Conservation (phyloP, 805 yeast species). For the Ogataea minuta region DNA sequence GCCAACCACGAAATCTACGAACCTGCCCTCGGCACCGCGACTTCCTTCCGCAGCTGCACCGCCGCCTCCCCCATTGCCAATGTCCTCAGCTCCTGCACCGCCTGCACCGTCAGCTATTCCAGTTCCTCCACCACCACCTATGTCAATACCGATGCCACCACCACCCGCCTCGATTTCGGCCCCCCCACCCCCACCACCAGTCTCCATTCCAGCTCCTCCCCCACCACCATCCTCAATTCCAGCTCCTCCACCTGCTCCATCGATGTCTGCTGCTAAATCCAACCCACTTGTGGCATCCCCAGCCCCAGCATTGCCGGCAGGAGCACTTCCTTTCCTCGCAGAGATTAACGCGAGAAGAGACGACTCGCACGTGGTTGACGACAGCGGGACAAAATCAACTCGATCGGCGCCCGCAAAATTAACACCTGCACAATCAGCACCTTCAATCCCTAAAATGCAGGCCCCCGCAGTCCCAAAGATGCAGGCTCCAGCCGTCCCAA, state of each 20-base stretch:
- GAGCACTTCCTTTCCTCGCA: constrained; percentile 55
- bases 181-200: constrained; percentile 12
- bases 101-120: constrained; percentile 16
- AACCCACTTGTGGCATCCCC: constrained; percentile 32
- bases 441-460: constrained; percentile 2
- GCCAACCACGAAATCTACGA: constrained; percentile 13
- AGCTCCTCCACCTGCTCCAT: constrained; percentile 23
- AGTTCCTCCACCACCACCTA: constrained; percentile 22
- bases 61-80: constrained; percentile 21
- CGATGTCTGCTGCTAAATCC: too few relatives aligned
- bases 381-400: constrained; percentile 13
- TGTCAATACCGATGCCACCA: constrained; percentile 15
- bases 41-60: constrained; percentile 21
- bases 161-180: constrained; percentile 11
- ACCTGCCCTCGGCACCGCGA: constrained; percentile 22
- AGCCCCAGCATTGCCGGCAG: constrained; percentile 30
- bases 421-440: constrained; percentile 24
- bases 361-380: constrained; percentile 49
- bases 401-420: constrained; percentile 16
- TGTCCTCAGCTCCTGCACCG: constrained; percentile 19
- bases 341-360: constrained; percentile 56
- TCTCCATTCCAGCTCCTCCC: constrained; percentile 22
- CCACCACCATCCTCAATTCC: constrained; percentile 22
- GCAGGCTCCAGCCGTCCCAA: constrained; percentile 2
- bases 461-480: constrained; percentile 8